Evolutionary conservation across 345 rosid genomes (phyloP).

Genomic region (Melaleuca quinquenervia): DNA sequence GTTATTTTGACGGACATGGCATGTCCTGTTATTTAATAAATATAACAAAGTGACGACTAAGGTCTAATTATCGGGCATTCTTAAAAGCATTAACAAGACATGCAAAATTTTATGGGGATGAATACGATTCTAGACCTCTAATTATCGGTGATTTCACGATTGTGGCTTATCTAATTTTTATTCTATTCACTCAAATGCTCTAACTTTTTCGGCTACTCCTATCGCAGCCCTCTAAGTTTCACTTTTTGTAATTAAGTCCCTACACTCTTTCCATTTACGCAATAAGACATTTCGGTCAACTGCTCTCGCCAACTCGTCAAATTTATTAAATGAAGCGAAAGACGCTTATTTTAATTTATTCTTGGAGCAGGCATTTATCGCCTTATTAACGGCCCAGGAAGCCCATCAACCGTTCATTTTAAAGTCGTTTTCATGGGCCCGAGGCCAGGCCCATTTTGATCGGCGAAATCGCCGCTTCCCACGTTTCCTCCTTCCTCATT

Average conservation of each 20-base stretch:
- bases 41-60: fast-evolving
- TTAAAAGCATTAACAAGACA: background rate
- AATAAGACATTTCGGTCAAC: no score
- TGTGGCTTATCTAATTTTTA: no score
- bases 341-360: background rate
- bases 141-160: no score
- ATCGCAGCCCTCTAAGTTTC: no score
- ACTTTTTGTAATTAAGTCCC: no score
- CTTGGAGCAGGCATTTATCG: background rate
- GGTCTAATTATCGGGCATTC: background rate
- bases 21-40: background rate
- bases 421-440: background rate
- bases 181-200: no score
- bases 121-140: background rate
- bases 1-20: background rate
- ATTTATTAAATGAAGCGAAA: no score
- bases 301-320: no score
- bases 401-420: background rate
- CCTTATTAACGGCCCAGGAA: background rate
- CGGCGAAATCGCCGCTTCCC: background rate
- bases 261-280: no score
- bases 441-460: background rate
- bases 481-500: background rate
- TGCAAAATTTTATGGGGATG: background rate
- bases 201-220: no score